phyloP scores from a whole-genome alignment of 768 basidiomycete species.

The Boletus rufocinnamomeus region DNA sequence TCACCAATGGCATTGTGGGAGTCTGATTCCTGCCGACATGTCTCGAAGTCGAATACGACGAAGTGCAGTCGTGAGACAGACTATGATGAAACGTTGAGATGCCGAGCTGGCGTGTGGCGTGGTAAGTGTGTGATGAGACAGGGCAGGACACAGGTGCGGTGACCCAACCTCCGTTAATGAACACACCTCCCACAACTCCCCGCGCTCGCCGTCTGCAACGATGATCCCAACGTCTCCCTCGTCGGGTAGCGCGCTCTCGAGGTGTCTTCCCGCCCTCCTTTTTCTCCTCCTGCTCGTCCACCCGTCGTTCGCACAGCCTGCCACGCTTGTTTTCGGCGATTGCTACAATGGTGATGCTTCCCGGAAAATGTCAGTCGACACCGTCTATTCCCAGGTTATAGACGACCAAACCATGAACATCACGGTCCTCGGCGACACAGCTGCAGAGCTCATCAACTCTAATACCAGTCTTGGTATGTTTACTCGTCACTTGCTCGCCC shows the following conservation, averaged over 20 bases:
- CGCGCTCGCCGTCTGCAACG: constrained; percentile 23
- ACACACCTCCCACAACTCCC: constrained; percentile 9
- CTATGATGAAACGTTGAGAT: background rate
- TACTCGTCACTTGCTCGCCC: background rate
- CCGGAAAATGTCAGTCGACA: constrained; percentile 64
- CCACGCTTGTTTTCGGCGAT: constrained; percentile 62
- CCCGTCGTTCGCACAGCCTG: constrained; percentile 52
- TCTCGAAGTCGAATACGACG: background rate
- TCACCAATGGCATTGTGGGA: background rate
- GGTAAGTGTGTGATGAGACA: constrained; percentile 23
- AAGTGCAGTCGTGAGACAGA: background rate
- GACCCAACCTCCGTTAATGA: constrained; percentile 22
- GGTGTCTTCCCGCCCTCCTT: constrained; percentile 9
- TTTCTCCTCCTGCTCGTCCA: constrained; percentile 26
- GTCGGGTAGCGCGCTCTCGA: constrained; percentile 5
- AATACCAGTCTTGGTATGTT: constrained; percentile 66
- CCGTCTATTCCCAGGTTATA: constrained; percentile 73
- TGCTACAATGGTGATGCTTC: constrained; percentile 60
- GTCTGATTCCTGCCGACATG: background rate
- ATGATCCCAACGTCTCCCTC: constrained; percentile 22
- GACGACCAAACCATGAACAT: constrained; percentile 59
- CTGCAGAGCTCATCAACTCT: constrained; percentile 58
- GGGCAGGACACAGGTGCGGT: background rate
- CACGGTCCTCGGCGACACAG: constrained; percentile 67
- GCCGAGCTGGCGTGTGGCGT: constrained; percentile 25